A percentile compares a stretch with the other conserved stretches of the same genome.
phyloP scores from a whole-genome alignment of 441 rosid species.

The Gossypium gossypioides region DNA sequence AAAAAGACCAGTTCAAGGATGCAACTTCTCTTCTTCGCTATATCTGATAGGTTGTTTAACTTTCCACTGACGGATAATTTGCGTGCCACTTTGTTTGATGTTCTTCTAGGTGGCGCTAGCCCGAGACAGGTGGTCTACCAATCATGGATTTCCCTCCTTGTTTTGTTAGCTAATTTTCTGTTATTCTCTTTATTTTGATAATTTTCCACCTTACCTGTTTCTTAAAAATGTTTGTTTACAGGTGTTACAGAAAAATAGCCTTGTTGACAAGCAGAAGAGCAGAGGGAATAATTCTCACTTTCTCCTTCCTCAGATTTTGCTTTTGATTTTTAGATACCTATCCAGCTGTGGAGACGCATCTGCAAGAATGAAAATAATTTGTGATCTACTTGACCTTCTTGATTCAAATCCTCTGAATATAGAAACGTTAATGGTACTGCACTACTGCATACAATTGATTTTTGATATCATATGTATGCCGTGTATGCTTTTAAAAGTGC shows the following conservation, averaged over 20 bases:
- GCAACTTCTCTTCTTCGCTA: slow-evolving; percentile 64
- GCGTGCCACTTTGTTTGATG: slow-evolving; percentile 88
- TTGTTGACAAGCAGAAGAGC: slow-evolving; percentile 55
- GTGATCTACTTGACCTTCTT: slow-evolving; percentile 78
- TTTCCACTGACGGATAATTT: slow-evolving; percentile 82
- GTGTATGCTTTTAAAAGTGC: slow-evolving; percentile 5
- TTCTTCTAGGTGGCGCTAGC: slow-evolving; percentile 99
- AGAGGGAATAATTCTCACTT: slow-evolving; percentile 66
- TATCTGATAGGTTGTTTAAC: slow-evolving; percentile 70
- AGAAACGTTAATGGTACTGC: slow-evolving; percentile 84
- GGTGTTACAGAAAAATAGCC: slow-evolving; percentile 83
- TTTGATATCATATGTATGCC: slow-evolving; percentile 8
- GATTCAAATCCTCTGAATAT: slow-evolving; percentile 87
- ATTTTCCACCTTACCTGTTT: not conserved
- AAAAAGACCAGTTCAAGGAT: slow-evolving; percentile 50
- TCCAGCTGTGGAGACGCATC: slow-evolving; percentile 53
- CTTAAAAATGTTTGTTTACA: slow-evolving; percentile 22
- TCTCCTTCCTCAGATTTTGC: slow-evolving; percentile 76
- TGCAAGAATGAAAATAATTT: slow-evolving; percentile 62
- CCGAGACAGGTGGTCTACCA: slow-evolving; percentile 77
- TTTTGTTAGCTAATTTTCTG: slow-evolving; percentile 12
- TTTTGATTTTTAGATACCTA: slow-evolving; percentile 68
- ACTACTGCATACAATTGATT: slow-evolving; percentile 21
- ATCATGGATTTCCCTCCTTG: slow-evolving; percentile 9
- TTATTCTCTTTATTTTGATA: not conserved